Base-by-base conservation (phyloP, 225 moss, liverwort and hornwort genomes). In the Sphagnum tenellum region DNA sequence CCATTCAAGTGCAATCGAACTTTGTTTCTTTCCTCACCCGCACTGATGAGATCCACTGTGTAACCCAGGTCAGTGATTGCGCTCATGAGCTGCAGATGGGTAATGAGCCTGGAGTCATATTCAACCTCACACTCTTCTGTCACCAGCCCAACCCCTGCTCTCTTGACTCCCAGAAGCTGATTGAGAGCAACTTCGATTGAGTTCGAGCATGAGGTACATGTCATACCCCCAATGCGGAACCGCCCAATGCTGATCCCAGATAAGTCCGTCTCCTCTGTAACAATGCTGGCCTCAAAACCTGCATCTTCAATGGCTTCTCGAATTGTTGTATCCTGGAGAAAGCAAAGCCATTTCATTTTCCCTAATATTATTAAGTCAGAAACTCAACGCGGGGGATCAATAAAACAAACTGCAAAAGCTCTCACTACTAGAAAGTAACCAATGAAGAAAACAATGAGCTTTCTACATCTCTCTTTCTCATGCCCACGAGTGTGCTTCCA, bases 271-370 rank as follows among this genome's bases (percentile, higher is more conserved):
- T 74, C 75, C 46, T 90, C 81, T 13, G 70, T 52, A 3, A 93
- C 68, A 12, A 65, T 74, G 9, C 72, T 75, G 0, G 96, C 93
- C 69, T 78, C 79, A 50, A 93, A 98, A 64, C 96, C 96, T 7
- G 93, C 93, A 75, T 98, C 96, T 65, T 93, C 87, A 53, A 98
- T 93, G 2, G 96, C 93, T 73, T 98, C 93, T 44, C 84, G 90
- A 49, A 98, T 93, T 5, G 58, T 76, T 14, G 79, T 85, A 66
- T 98, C 90, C 92, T 98, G 29, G 29, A 29, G 29, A 29, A 29
- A 29, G 29, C 29, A 29, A 29, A 29, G 29, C 29, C 29, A 29
- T 29, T 29, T 29, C 29, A 29, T 29, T 29, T 29, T 29, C 29
- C 29, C 29, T 29, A 1, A 29, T 29, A 29, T 29, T 29, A 1